phyloP scores from a whole-genome alignment of 2,329 filamentous ascomycete genomes.

The Pseudogymnoascus sp. region DNA sequence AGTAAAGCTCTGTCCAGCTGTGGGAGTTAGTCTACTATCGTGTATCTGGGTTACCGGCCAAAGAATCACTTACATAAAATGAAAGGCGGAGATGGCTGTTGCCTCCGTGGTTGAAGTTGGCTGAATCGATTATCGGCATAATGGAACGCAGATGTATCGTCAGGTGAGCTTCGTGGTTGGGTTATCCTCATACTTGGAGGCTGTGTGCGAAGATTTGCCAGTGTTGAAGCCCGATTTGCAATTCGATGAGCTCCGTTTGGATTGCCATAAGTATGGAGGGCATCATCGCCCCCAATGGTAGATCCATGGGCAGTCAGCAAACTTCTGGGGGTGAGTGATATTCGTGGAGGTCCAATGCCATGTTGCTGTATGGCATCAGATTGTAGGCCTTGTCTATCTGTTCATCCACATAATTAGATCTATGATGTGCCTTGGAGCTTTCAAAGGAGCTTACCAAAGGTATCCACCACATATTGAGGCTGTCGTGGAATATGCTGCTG shows the following conservation, averaged over 20 bases:
- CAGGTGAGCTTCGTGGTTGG: neutral
- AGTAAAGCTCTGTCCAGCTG: neutral
- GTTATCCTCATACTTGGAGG: neutral
- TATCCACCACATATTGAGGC: neutral
- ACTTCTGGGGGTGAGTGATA: neutral
- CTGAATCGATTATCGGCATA: slow-evolving; percentile 13
- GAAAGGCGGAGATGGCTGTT: slow-evolving; percentile 25
- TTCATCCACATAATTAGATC: neutral
- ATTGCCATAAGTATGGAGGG: neutral
- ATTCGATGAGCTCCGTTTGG: neutral
- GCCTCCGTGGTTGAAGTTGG: slow-evolving; percentile 20
- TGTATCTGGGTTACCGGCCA: neutral
- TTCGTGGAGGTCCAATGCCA: neutral
- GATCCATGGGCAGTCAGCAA: neutral
- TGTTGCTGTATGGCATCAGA: neutral
- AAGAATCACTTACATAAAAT: slow-evolving; percentile 21
- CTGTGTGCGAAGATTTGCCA: slow-evolving; percentile 5
- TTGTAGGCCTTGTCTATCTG: neutral
- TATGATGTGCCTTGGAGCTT: neutral
- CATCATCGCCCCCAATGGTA: neutral
- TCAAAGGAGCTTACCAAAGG: neutral
- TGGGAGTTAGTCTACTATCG: neutral
- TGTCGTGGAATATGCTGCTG: neutral
- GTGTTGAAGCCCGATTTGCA: neutral
- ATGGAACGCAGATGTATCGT: slow-evolving; percentile 14